phyloP scores from a whole-genome alignment of 768 basidiomycete genomes.

The Kwoniella dejecticola region DNA sequence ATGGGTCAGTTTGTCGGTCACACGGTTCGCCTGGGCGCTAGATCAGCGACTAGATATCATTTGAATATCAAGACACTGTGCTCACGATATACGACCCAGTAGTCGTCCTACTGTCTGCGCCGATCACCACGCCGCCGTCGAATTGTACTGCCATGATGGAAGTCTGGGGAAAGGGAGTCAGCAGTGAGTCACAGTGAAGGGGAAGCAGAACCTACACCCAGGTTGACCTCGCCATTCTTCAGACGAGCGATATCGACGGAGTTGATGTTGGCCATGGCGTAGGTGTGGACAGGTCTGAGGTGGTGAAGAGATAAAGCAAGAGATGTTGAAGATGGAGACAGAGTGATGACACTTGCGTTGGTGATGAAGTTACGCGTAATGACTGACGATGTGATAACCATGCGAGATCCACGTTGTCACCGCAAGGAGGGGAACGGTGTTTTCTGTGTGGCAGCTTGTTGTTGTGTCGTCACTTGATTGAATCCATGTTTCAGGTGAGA shows the following conservation, averaged over 20 bases:
- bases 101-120: conserved; percentile 95
- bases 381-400: background rate
- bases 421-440: background rate
- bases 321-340: conserved; percentile 6
- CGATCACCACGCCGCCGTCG: conserved; percentile 88
- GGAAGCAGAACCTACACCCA: conserved; percentile 71
- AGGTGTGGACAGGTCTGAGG: no score
- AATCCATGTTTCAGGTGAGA: background rate
- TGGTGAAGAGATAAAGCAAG: no score
- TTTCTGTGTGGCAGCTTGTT: background rate
- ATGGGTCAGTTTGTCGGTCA: conserved; percentile 96
- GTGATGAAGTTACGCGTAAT: background rate
- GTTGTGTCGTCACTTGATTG: background rate
- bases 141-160: conserved; percentile 99
- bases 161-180: conserved; percentile 63
- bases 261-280: conserved; percentile 60
- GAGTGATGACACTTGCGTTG: background rate
- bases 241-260: conserved; percentile 79
- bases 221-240: conserved; percentile 93
- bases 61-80: conserved; percentile 11
- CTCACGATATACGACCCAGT: conserved; percentile 93
- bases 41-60: background rate
- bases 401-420: no score
- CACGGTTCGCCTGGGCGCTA: conserved; percentile 80
- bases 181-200: background rate